These are phyloP conservation scores for Rauvolfia tetraphylla DNA, from an alignment of 257 asterid genomes.

Conservation along the genomic window DNA sequence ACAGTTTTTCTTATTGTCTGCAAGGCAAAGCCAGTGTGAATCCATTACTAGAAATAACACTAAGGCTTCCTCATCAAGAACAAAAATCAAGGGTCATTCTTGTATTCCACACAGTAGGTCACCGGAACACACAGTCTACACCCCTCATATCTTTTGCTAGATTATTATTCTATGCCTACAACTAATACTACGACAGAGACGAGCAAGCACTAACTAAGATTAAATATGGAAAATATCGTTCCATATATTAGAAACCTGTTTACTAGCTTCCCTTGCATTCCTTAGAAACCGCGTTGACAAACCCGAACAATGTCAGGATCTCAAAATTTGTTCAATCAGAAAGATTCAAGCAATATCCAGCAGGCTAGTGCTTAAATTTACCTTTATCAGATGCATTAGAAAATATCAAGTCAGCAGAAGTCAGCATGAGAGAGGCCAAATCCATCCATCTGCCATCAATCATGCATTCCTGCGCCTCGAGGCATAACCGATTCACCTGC, in stretches of 20 bases:
- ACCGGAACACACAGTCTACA: background rate
- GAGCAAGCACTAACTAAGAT: background rate
- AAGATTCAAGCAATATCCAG: background rate
- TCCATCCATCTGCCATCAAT: conserved; percentile 70
- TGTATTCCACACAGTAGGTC: background rate
- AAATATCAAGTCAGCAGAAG: conserved; percentile 82
- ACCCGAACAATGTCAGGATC: background rate
- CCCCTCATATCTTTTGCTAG: background rate
- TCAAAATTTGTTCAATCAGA: background rate
- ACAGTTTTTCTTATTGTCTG: background rate
- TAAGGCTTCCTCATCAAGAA: background rate
- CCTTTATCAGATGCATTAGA: conserved; percentile 93
- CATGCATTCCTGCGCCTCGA: conserved; percentile 83
- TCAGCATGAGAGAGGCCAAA: conserved; percentile 75
- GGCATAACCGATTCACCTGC: conserved; percentile 60
- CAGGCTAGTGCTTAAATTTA: conserved; percentile 11
- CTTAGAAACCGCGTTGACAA: background rate
- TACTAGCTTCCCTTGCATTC: background rate
- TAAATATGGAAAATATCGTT: background rate
- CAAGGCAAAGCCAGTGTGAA: background rate
- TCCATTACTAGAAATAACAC: background rate
- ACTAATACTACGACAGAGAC: background rate
- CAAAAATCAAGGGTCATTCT: background rate
- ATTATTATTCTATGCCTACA: background rate
- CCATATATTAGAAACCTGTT: background rate